Conservation (phyloP, 352 stramenopile genomes). For the Pythium chondricola region DNA sequence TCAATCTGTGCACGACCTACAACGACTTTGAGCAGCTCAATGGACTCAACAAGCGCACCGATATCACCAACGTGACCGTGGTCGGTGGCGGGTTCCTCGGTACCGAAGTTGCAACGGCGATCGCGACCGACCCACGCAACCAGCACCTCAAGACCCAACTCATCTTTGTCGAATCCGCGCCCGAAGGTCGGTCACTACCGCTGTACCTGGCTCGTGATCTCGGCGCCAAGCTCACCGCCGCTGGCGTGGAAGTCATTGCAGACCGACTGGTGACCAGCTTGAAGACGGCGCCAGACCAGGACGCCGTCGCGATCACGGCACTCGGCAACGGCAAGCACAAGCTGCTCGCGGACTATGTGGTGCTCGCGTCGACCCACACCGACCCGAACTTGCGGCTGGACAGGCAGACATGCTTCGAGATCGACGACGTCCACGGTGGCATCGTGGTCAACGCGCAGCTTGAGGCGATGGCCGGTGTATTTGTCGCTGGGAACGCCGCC, state of each 20-base stretch:
- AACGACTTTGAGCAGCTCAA: slow-evolving; percentile 82
- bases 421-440: slow-evolving; percentile 82
- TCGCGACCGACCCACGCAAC: slow-evolving; percentile 60
- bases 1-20: slow-evolving; percentile 81
- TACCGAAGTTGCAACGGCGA: slow-evolving; percentile 76
- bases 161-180: slow-evolving; percentile 46
- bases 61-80: slow-evolving; percentile 63
- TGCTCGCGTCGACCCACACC: slow-evolving; percentile 90
- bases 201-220: slow-evolving; percentile 81
- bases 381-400: slow-evolving; percentile 76
- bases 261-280: slow-evolving; percentile 79
- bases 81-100: slow-evolving; percentile 89
- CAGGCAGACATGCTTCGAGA: slow-evolving; percentile 61
- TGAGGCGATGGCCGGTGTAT: slow-evolving; percentile 86
- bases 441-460: slow-evolving; percentile 89
- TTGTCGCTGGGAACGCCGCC: slow-evolving; percentile 85
- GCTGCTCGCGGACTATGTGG: slow-evolving; percentile 85
- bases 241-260: slow-evolving; percentile 60
- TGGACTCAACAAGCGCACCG: slow-evolving; percentile 34
- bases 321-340: slow-evolving; percentile 62
- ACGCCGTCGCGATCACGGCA: slow-evolving; percentile 47
- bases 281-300: slow-evolving; percentile 35
- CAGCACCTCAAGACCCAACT: slow-evolving; percentile 39
- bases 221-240: slow-evolving; percentile 33
- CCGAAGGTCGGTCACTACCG: slow-evolving; percentile 66